A percentile compares a stretch with the other conserved stretches of the same genome.
These are phyloP conservation scores for Pestalotiopsis sp. DNA, from an alignment of 2,329 filamentous ascomycete genomes.

Conservation along the genomic window DNA sequence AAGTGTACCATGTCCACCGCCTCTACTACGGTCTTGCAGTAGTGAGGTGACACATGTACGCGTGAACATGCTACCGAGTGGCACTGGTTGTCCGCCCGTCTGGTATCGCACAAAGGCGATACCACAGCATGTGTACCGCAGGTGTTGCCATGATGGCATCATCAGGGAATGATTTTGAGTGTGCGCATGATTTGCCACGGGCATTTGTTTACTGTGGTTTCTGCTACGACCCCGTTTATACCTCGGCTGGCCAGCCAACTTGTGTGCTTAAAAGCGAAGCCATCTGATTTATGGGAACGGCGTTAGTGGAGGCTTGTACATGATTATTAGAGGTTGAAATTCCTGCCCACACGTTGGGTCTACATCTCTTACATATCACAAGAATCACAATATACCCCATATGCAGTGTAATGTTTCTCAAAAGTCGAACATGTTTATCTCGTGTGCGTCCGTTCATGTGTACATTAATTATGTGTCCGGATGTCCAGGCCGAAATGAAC, in stretches of 20 bases:
- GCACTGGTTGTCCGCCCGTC: background rate
- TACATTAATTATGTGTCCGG: background rate
- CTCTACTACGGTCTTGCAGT: background rate
- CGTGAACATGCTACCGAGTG: background rate
- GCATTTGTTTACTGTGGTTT: background rate
- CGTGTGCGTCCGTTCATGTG: background rate
- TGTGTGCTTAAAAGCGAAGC: background rate
- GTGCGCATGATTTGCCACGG: background rate
- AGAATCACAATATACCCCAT: background rate
- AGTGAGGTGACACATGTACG: background rate
- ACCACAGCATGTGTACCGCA: background rate
- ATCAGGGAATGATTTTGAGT: background rate
- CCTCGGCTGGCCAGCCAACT: background rate
- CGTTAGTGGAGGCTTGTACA: background rate
- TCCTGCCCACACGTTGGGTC: background rate
- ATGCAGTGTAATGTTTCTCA: background rate
- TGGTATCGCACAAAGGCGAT: background rate
- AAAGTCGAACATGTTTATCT: background rate
- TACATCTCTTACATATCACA: background rate
- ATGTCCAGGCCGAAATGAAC: background rate
- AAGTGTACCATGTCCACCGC: slow-evolving; percentile 7
- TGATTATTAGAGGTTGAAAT: background rate
- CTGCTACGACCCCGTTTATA: background rate
- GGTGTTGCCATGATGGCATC: background rate
- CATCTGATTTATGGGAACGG: background rate